Conservation (phyloP, 768 basidiomycete genomes). For the Zangia roseola region DNA sequence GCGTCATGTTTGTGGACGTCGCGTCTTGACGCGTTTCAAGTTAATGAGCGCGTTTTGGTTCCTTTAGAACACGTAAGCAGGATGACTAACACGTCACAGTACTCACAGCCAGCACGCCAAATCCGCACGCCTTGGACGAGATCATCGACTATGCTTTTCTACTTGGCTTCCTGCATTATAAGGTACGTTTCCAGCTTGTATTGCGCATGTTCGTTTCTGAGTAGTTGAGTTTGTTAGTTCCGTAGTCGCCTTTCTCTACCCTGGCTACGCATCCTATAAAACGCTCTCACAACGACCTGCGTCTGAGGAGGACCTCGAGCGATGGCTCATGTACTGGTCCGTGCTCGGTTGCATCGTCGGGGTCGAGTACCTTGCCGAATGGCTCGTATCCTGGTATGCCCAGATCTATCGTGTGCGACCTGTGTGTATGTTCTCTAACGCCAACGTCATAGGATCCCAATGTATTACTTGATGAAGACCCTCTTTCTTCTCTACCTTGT, state of each 20-base stretch:
- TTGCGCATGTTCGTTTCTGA: not conserved
- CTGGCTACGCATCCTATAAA: slow-evolving; percentile 96
- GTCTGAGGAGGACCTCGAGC: slow-evolving; percentile 79
- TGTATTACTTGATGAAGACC: slow-evolving; percentile 82
- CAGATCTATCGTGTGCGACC: slow-evolving; percentile 5
- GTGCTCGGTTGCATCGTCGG: slow-evolving; percentile 80
- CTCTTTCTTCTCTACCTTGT: slow-evolving; percentile 87
- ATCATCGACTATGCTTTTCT: slow-evolving; percentile 38
- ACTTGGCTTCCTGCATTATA: slow-evolving; percentile 40
- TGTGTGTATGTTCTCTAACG: slow-evolving; percentile 3
- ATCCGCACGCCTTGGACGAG: not conserved
- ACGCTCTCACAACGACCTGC: slow-evolving; percentile 84
- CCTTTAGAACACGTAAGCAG: slow-evolving; percentile 27
- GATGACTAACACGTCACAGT: slow-evolving; percentile 2
- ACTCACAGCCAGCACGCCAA: not conserved
- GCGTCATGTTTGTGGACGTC: slow-evolving; percentile 25
- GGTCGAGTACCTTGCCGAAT: slow-evolving; percentile 82
- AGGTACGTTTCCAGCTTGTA: slow-evolving; percentile 39
- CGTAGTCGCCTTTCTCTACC: slow-evolving; percentile 81
- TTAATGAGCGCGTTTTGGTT: slow-evolving; percentile 26
- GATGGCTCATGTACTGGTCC: slow-evolving; percentile 99
- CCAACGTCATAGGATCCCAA: slow-evolving; percentile 65
- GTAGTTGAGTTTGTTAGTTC: slow-evolving; percentile 42
- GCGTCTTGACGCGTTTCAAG: slow-evolving; percentile 27
- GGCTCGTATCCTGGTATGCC: slow-evolving; percentile 81